Evolutionary conservation across 2,329 filamentous ascomycete species (phyloP).

Genomic region (Penicillium sp.): DNA sequence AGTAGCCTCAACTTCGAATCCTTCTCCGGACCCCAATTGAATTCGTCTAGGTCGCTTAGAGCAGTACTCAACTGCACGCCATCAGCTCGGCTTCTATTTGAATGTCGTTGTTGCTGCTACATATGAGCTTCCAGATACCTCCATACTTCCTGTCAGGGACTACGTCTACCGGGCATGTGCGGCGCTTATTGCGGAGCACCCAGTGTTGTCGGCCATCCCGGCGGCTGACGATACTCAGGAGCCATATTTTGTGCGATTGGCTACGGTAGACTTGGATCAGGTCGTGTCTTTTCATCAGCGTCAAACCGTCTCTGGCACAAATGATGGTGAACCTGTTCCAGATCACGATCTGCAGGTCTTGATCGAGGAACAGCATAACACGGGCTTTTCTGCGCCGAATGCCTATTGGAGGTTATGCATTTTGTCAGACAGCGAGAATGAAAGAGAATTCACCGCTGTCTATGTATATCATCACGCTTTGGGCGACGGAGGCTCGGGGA

Average conservation of each 20-base stretch:
- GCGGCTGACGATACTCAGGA: slow-evolving; percentile 39
- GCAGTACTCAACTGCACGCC: slow-evolving; percentile 43
- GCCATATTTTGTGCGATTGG: slow-evolving; percentile 45
- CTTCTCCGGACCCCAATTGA: slow-evolving; percentile 4
- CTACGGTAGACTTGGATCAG: slow-evolving; percentile 39
- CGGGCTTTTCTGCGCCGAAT: slow-evolving; percentile 31
- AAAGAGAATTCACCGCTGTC: slow-evolving; percentile 38
- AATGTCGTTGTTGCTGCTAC: slow-evolving; percentile 43
- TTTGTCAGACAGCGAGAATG: slow-evolving; percentile 25
- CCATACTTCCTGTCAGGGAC: slow-evolving; percentile 23
- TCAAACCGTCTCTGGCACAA: slow-evolving; percentile 5
- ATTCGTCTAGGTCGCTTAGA: slow-evolving; percentile 39
- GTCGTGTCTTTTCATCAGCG: slow-evolving; percentile 37
- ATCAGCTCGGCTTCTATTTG: slow-evolving; percentile 43
- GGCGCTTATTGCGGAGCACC: slow-evolving; percentile 39
- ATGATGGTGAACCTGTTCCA: slow-evolving; percentile 16
- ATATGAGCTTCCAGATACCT: slow-evolving; percentile 31
- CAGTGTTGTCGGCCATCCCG: slow-evolving; percentile 43
- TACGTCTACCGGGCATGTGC: slow-evolving; percentile 38
- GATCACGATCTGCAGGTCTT: slow-evolving; percentile 43
- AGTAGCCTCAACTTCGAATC: slow-evolving; percentile 12
- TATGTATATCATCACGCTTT: slow-evolving; percentile 50
- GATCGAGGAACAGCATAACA: slow-evolving; percentile 42
- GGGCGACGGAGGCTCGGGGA: slow-evolving; percentile 45
- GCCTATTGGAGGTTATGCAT: slow-evolving; percentile 47